A percentile compares a stretch with the other conserved stretches of the same genome.
Conservation (phyloP, 2,329 filamentous ascomycete genomes). For the Ascosphaera aggregata region DNA sequence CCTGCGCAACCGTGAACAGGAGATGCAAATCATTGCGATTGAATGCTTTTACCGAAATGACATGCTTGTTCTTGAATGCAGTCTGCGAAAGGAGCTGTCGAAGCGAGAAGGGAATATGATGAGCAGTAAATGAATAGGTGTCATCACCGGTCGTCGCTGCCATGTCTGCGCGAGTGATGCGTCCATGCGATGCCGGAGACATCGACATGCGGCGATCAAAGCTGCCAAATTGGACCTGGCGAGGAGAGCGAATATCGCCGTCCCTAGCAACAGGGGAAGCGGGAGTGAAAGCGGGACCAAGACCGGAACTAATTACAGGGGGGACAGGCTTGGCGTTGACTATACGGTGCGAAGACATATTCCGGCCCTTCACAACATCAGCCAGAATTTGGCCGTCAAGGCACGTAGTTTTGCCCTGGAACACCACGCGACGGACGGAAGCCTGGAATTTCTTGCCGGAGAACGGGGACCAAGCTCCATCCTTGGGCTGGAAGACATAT, state of each 20-base stretch:
- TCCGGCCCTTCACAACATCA: conserved; percentile 37
- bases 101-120: conserved; percentile 32
- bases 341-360: conserved; percentile 47
- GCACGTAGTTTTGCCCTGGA: conserved; percentile 51
- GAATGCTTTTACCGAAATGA: conserved; percentile 84
- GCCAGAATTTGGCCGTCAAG: conserved; percentile 42
- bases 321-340: conserved; percentile 12
- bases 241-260: conserved; percentile 18
- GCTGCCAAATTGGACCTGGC: conserved; percentile 11
- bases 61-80: conserved; percentile 70
- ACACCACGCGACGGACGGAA: conserved; percentile 50
- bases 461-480: conserved; percentile 44
- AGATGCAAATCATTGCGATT: conserved; percentile 68
- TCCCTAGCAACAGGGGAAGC: conserved; percentile 33
- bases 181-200: conserved; percentile 14
- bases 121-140: conserved; percentile 12
- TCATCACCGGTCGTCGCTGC: conserved; percentile 7
- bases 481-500: conserved; percentile 31
- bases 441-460: conserved; percentile 44
- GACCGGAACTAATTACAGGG: conserved; percentile 1
- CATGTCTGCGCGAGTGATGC: conserved; percentile 9
- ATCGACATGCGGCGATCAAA: conserved; percentile 17
- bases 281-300: background rate
- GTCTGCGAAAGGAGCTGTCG: conserved; percentile 54
- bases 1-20: conserved; percentile 87